Percentiles rank a stretch among this genome's conserved stretches.
Evolutionary conservation across 495 filamentous ascomycete species (phyloP).

Genomic region (Aspergillus leporis): DNA sequence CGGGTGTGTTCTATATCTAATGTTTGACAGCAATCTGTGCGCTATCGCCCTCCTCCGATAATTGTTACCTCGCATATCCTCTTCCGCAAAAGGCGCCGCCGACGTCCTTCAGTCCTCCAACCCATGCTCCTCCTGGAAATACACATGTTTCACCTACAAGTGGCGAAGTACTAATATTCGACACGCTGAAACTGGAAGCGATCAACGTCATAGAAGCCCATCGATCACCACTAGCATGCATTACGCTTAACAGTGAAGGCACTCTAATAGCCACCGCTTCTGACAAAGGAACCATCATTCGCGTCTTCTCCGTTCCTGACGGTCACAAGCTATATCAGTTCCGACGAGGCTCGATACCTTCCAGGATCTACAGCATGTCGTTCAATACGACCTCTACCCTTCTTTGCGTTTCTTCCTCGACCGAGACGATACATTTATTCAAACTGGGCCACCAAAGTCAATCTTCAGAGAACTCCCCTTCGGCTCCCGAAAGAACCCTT

Average conservation of each 20-base stretch:
- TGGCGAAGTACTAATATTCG: conserved; percentile 92
- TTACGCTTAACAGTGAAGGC: conserved; percentile 88
- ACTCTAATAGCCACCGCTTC: conserved; percentile 94
- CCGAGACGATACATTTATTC: conserved; percentile 97
- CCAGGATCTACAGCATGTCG: conserved; percentile 97
- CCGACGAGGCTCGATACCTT: conserved; percentile 88
- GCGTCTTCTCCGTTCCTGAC: conserved; percentile 86
- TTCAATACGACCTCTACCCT: conserved; percentile 94
- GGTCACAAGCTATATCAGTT: conserved; percentile 95
- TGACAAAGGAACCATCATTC: conserved; percentile 95
- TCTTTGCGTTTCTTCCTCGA: conserved; percentile 91
- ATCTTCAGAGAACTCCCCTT: conserved; percentile 32
- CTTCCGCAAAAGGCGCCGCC: conserved; percentile 76
- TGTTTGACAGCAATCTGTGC: conserved; percentile 73
- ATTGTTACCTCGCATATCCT: conserved; percentile 92
- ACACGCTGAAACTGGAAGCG: conserved; percentile 80
- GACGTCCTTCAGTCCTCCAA: conserved; percentile 63
- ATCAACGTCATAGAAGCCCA: conserved; percentile 93
- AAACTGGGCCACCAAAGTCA: conserved; percentile 57
- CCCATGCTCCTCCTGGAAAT: conserved; percentile 80
- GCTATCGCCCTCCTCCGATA: conserved; percentile 90
- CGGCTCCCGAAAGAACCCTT: conserved; percentile 38
- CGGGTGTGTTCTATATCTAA: conserved; percentile 20
- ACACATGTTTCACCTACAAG: conserved; percentile 75
- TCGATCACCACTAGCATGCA: conserved; percentile 84